phyloP scores from a whole-genome alignment of 139 green algal species.

The Chlorella sp. region DNA sequence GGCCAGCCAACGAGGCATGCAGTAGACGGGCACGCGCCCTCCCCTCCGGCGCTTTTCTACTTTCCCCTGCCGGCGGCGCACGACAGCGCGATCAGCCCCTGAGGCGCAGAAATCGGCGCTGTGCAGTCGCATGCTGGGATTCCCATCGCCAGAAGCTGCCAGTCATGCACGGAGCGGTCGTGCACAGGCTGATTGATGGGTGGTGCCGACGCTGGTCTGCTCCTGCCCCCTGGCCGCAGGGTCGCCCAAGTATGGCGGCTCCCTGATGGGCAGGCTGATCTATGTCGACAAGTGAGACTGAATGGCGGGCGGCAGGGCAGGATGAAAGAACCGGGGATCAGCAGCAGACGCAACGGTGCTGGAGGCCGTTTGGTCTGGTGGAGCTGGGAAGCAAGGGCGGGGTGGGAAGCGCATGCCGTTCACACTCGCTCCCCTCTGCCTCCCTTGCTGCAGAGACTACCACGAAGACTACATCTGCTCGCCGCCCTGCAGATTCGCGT shows the following conservation, averaged over 20 bases:
- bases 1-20: background rate
- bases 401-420: too few relatives aligned
- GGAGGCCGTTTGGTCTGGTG: too few relatives aligned
- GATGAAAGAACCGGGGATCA: too few relatives aligned
- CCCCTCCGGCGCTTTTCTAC: background rate
- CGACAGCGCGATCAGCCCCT: background rate
- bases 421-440: too few relatives aligned
- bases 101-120: too few relatives aligned
- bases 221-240: background rate
- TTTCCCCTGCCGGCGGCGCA: background rate
- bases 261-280: conserved; percentile 51
- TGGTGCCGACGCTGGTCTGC: background rate
- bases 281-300: conserved; percentile 48
- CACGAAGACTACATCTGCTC: conserved; percentile 26
- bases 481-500: conserved; percentile 47
- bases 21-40: background rate
- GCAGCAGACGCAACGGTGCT: too few relatives aligned
- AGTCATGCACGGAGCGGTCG: background rate
- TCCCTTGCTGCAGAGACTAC: conserved; percentile 12
- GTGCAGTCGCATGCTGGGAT: too few relatives aligned
- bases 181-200: background rate
- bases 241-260: conserved; percentile 64
- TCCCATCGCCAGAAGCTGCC: too few relatives aligned
- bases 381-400: too few relatives aligned
- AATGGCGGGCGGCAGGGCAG: too few relatives aligned